Conservation (phyloP, 805 yeast species). For the Starmerella kuoi region DNA sequence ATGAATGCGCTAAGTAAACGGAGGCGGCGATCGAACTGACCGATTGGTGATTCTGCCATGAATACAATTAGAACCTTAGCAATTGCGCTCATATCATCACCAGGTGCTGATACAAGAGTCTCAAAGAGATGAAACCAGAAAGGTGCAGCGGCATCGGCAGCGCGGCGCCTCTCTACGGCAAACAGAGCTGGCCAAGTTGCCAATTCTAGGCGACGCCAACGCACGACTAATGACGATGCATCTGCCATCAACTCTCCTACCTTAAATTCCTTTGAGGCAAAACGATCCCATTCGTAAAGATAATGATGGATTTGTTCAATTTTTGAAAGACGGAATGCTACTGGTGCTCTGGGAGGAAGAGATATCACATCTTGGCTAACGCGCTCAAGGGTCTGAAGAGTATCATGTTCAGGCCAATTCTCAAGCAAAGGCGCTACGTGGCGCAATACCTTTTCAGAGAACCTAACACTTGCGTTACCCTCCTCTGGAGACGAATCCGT, state of each 20-base stretch:
- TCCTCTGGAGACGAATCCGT: conserved; percentile 49
- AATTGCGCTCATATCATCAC: conserved; percentile 29
- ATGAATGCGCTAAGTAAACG: conserved; percentile 52
- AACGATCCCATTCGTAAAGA: conserved; percentile 86
- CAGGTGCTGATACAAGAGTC: conserved; percentile 38
- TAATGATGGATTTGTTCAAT: conserved; percentile 75
- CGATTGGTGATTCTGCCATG: conserved; percentile 61
- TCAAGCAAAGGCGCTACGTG: conserved; percentile 38
- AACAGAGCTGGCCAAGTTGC: conserved; percentile 75
- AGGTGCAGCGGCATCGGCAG: conserved; percentile 43
- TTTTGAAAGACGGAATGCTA: conserved; percentile 67
- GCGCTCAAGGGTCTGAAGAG: conserved; percentile 53
- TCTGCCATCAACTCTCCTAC: conserved; percentile 43
- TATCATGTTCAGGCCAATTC: conserved; percentile 94
- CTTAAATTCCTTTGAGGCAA: conserved; percentile 69
- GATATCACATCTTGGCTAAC: conserved; percentile 54
- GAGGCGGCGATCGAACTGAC: conserved; percentile 57
- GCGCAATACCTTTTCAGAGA: conserved; percentile 36
- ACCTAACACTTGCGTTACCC: conserved; percentile 43
- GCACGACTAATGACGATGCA: conserved; percentile 57
- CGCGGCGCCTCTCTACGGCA: conserved; percentile 39
- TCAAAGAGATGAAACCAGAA: conserved; percentile 94
- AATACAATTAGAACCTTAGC: conserved; percentile 58
- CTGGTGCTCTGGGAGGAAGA: conserved; percentile 54
- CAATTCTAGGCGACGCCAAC: conserved; percentile 85